Conservation (phyloP, 352 stramenopile species). For the Phytophthora cryptogea region DNA sequence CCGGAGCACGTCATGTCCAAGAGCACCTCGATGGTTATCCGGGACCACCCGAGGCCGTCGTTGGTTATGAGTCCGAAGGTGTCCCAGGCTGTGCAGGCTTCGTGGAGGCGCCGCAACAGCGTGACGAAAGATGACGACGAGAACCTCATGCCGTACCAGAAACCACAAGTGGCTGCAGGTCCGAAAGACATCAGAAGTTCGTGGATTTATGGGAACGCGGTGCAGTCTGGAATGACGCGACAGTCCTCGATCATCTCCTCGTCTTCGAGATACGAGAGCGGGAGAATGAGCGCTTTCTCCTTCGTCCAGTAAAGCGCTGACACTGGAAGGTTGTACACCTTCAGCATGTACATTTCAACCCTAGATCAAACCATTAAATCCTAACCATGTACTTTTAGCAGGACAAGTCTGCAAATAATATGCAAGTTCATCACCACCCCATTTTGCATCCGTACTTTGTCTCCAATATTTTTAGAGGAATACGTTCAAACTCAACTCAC, state of each 20-base stretch:
- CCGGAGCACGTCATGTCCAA: constrained; percentile 27
- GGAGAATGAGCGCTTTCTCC: constrained; percentile 31
- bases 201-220: constrained; percentile 5
- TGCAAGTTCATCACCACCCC: constrained; percentile 13
- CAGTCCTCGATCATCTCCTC: constrained; percentile 23
- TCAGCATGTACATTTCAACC: background rate
- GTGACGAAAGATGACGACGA: constrained; percentile 23
- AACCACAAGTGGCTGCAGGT: background rate
- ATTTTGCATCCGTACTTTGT: constrained; percentile 2
- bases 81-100: constrained; percentile 40
- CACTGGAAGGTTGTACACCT: background rate
- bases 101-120: constrained; percentile 45
- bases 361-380: constrained; percentile 3
- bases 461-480: constrained; percentile 28
- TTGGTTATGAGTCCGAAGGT: constrained; percentile 48
- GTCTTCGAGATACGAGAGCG: constrained; percentile 26
- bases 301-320: constrained; percentile 30
- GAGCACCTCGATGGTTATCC: constrained; percentile 13
- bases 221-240: constrained; percentile 6
- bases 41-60: constrained; percentile 4
- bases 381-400: constrained; percentile 1
- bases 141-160: constrained; percentile 48
- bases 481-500: background rate
- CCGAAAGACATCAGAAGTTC: constrained; percentile 17
- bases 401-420: constrained; percentile 17